These are phyloP conservation scores for Diaporthe destruens DNA, from an alignment of 2,329 filamentous ascomycete genomes.

Conservation along the genomic window DNA sequence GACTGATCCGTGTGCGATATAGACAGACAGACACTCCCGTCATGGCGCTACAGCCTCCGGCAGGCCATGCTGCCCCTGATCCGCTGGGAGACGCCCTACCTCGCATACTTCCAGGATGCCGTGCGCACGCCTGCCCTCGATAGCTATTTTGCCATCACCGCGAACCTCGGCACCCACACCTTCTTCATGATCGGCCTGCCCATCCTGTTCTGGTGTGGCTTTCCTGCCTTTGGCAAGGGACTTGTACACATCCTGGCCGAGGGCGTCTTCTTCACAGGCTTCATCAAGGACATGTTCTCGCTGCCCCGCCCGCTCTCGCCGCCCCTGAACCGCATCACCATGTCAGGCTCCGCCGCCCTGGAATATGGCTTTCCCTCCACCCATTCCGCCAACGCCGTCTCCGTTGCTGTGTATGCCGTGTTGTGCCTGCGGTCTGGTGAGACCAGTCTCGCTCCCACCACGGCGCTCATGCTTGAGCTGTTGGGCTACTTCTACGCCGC, in stretches of 20 bases:
- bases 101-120: conserved; percentile 85
- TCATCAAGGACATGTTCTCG: conserved; percentile 94
- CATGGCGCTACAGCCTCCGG: conserved; percentile 89
- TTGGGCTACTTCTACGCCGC: conserved; percentile 86
- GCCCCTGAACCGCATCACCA: conserved; percentile 92
- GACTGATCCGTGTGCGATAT: conserved; percentile 39
- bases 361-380: conserved; percentile 99
- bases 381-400: conserved; percentile 96
- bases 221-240: conserved; percentile 85
- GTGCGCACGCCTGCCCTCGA: conserved; percentile 88
- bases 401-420: conserved; percentile 87
- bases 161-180: conserved; percentile 96
- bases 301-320: conserved; percentile 92
- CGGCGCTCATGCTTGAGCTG: conserved; percentile 73
- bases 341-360: conserved; percentile 94
- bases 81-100: conserved; percentile 94
- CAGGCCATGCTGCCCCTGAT: conserved; percentile 87
- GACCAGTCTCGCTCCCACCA: conserved; percentile 70
- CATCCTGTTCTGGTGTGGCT: conserved; percentile 96
- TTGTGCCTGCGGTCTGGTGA: conserved; percentile 76
- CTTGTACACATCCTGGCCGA: conserved; percentile 81
- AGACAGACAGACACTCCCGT: conserved; percentile 87
- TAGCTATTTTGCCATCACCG: conserved; percentile 96
- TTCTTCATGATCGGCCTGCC: conserved; percentile 98
- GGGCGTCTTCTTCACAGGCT: conserved; percentile 90